phyloP scores from a whole-genome alignment of 192 early-diverging fungal genomes.

The Fimicolochytrium jonesii region DNA sequence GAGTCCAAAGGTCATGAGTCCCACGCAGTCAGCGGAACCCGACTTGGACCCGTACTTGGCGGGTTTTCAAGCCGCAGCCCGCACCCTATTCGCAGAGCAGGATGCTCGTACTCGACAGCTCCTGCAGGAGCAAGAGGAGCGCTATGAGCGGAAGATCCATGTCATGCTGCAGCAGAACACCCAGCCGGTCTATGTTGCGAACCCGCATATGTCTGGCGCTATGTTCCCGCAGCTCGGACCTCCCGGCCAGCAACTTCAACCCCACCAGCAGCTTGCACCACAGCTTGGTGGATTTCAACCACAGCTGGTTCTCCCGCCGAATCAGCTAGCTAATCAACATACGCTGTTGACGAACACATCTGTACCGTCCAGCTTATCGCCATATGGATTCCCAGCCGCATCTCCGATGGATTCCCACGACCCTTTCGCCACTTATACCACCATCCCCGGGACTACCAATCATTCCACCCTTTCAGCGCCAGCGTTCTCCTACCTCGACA shows the following conservation, averaged over 20 bases:
- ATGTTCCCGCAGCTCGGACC: neutral
- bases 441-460: neutral
- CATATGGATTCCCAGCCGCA: neutral
- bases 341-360: neutral
- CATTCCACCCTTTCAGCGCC: neutral
- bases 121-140: no score
- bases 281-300: neutral
- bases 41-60: slow-evolving; percentile 22
- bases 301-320: neutral
- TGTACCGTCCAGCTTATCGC: neutral
- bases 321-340: neutral
- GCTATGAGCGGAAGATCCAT: no score
- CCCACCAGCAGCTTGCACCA: neutral
- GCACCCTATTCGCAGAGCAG: neutral
- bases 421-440: slow-evolving; percentile 18
- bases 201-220: no score
- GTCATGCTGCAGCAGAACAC: no score
- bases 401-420: neutral
- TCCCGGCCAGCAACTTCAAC: neutral
- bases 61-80: slow-evolving; percentile 22
- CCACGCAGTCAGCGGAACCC: neutral
- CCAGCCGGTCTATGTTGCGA: no score
- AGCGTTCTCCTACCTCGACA: slow-evolving; percentile 14
- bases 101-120: neutral
- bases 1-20: no score